Evolutionary conservation across 768 basidiomycete genomes (phyloP), one percentile per base, ranked within the genome.

Genomic region (Gymnopilus dilepis): DNA sequence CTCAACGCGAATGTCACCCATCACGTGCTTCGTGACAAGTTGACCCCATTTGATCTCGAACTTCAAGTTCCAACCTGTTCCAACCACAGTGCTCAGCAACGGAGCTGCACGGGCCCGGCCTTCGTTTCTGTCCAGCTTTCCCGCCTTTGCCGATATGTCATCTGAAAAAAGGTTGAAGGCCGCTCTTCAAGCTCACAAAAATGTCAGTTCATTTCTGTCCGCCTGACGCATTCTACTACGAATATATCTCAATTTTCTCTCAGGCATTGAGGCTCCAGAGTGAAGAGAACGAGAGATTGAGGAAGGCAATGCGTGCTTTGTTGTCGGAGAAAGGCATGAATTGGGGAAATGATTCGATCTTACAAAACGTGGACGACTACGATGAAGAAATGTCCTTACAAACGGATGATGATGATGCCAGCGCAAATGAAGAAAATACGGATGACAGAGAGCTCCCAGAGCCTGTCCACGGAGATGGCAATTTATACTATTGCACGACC

Each of bases 401-500:
- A 4, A 22, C 9, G 15, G 24, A 55, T 2, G 48, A 28, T 22
- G 48, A 26, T 51, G 54, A 55, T 26, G 41, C n/a, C 15, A 41
- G 55, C 13, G 41, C 9, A 5, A 28, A 11, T 6, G 37, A 15
- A 3, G 55, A 56, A 15, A n/a, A 56, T 15, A 41, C 31, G n/a
- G 22, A 5, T 12, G 55, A 56, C 7, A 24, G 22, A 56, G 55
- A 19, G 26, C 28, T 45, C 8, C 55, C 19, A 8, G 42, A 56
- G 34, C 28, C 55, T 31, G 19, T 56, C 15, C 30, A n/a, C 0
- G 55, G 33, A 19, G 40, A 53, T 0, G 71, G 73, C 40, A 6
- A 26, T 3, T 33, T 73, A 0, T 69, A 71, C 57, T 65, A 70
- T 11, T 77, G 76, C 61, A 55, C 55, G 1, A 63, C 68, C 8